Conservation (phyloP, 129 eudicot genomes). For the Helichrysum umbraculigerum region DNA sequence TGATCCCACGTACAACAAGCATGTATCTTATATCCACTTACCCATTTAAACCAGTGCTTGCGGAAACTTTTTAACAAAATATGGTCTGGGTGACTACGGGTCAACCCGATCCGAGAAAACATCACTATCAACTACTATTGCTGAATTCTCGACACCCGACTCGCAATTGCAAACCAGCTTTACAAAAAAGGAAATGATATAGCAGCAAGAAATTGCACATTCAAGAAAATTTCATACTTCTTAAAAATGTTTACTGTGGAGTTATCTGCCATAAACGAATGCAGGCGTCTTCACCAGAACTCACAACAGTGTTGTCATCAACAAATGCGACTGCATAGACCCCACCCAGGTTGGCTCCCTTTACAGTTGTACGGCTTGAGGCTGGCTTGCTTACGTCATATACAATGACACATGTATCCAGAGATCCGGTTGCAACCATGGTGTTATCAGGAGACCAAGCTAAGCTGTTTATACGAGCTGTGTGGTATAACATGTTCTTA, state of each 20-base stretch:
- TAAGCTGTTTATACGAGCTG: slow-evolving; percentile 86
- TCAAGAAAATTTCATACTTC: slow-evolving; percentile 16
- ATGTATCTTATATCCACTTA: not conserved
- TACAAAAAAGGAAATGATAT: slow-evolving; percentile 22
- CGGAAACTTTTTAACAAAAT: slow-evolving; percentile 11
- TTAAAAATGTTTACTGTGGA: slow-evolving; percentile 43
- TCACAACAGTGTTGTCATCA: slow-evolving; percentile 60
- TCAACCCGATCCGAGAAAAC: slow-evolving; percentile 18
- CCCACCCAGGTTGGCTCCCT: slow-evolving; percentile 95
- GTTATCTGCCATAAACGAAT: slow-evolving; percentile 74
- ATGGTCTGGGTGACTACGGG: not conserved
- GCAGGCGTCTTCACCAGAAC: slow-evolving; percentile 95
- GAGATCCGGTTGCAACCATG: slow-evolving; percentile 96
- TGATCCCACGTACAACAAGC: slow-evolving; percentile 21
- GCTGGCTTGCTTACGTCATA: slow-evolving; percentile 85
- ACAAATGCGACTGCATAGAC: slow-evolving; percentile 83
- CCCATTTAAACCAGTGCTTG: slow-evolving; percentile 9
- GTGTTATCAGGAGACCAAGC: slow-evolving; percentile 92
- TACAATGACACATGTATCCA: slow-evolving; percentile 84
- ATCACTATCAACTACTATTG: slow-evolving; percentile 30
- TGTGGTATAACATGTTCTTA: slow-evolving; percentile 87
- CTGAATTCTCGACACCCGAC: slow-evolving; percentile 19
- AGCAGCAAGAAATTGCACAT: slow-evolving; percentile 13
- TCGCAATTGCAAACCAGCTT: slow-evolving; percentile 29
- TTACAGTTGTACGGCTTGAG: slow-evolving; percentile 68